These are phyloP conservation scores for Diplodia mutila DNA, from an alignment of 2,329 filamentous ascomycete species.

Conservation along the genomic window DNA sequence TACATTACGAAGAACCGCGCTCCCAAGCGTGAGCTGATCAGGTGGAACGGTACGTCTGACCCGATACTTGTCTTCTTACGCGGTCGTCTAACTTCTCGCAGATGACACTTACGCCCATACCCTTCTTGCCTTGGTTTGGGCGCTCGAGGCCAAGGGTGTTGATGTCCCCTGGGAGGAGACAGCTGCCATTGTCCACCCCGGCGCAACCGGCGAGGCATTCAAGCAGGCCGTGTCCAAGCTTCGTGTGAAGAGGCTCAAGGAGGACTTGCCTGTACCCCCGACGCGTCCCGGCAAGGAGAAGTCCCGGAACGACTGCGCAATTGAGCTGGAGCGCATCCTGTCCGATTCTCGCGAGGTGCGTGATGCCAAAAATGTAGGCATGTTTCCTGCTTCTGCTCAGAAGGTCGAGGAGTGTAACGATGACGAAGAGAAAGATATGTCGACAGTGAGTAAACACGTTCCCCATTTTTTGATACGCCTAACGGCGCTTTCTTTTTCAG, in stretches of 20 bases:
- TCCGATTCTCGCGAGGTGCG: neutral
- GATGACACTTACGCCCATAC: neutral
- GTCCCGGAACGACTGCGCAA: neutral
- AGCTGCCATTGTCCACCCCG: slow-evolving; percentile 17
- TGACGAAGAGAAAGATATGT: neutral
- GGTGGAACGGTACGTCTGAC: slow-evolving; percentile 7
- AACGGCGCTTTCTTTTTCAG: neutral
- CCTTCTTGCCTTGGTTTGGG: neutral
- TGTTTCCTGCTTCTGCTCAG: neutral
- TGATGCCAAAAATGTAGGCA: neutral
- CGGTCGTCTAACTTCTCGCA: neutral
- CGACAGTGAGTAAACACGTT: neutral
- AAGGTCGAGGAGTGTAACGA: neutral
- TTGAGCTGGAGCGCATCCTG: neutral
- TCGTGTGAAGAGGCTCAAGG: neutral
- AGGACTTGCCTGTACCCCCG: slow-evolving; percentile 11
- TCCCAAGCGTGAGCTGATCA: slow-evolving; percentile 14
- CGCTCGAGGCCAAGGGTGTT: neutral
- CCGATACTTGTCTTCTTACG: neutral
- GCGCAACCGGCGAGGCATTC: slow-evolving; percentile 19
- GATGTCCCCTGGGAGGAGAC: slow-evolving; percentile 12
- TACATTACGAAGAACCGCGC: slow-evolving; percentile 5
- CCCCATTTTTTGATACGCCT: neutral
- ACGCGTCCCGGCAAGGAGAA: slow-evolving; percentile 3
- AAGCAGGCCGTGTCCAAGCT: slow-evolving; percentile 20